Conservation (phyloP, 1,284 basidiomycete species). For the Cyathus pygmaeus region DNA sequence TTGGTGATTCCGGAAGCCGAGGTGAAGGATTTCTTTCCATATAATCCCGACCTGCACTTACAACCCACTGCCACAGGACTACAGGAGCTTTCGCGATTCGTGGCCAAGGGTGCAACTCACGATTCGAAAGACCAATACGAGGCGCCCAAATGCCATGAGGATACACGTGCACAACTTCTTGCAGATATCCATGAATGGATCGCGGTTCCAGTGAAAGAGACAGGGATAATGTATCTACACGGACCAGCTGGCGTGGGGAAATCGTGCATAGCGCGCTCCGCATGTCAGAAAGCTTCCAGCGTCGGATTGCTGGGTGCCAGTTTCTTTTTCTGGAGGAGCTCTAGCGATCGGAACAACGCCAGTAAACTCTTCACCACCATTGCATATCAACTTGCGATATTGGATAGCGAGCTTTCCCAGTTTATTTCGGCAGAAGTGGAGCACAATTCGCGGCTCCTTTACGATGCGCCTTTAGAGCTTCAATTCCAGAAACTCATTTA, state of each 20-base stretch:
- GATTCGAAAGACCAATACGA: no score
- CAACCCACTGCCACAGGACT: no score
- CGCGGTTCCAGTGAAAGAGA: not conserved
- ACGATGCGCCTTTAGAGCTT: no score
- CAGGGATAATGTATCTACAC: slow-evolving; percentile 6
- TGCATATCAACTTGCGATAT: slow-evolving; percentile 15
- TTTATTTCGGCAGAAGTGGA: slow-evolving; percentile 4
- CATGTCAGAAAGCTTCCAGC: slow-evolving; percentile 5
- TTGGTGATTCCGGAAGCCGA: no score
- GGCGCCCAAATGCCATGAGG: no score
- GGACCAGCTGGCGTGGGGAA: slow-evolving; percentile 15
- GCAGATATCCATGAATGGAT: not conserved
- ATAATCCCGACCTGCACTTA: no score
- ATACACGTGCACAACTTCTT: not conserved
- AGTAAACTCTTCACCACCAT: slow-evolving; percentile 11
- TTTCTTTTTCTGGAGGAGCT: slow-evolving; percentile 16
- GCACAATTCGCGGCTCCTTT: slow-evolving; percentile 7
- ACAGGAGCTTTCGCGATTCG: no score
- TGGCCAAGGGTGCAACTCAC: no score
- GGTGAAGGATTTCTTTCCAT: no score
- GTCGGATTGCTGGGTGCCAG: slow-evolving; percentile 6
- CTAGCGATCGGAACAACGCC: slow-evolving; percentile 1
- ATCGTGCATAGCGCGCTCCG: slow-evolving; percentile 12
- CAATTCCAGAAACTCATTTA: slow-evolving; percentile 9
- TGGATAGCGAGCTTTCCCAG: not conserved